Evolutionary conservation across 108 stramenopile species (phyloP), one percentile per base, ranked within the genome.

Genomic region (Conticribra weissflogii): DNA sequence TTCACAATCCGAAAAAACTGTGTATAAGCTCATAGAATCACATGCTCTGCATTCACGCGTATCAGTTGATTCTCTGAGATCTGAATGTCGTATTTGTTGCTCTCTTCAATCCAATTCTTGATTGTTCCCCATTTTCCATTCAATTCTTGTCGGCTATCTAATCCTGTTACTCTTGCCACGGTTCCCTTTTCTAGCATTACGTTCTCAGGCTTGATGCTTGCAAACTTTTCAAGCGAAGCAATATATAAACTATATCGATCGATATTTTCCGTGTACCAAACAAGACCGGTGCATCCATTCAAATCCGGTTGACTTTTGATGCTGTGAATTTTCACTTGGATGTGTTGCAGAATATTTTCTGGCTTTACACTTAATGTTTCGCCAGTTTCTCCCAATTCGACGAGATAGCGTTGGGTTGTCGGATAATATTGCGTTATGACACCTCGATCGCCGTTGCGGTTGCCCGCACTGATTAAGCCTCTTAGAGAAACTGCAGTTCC

Each of bases 101-200:
- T 66, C 2, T 88, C 84, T 33, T 64, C 72, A 25, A 86, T 79
- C 84, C 90, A 94, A 7, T 67, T 53, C 63, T 85, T 94, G 68
- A 94, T 89, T 22, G 93, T 94, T 31, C 93, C 93, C 84, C 85
- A 90, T 71, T 84, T 83, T 33, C 87, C 93, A 72, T 94, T 94
- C 79, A 94, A 69, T 75, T 94, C 88, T 34, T 90, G 93, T 73
- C 88, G 87, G 12, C 86, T 76, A 34, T 83, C 72, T 4, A 94
- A 63, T n/a, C 93, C 93, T 17, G 73, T 70, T 24, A 94, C 81
- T 53, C 79, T 61, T 33, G 86, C 93, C 15, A 90, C 89, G 16
- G 89, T 88, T 1, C 86, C 90, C 57, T 78, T 82, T 8, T 89
- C 89, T 23, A 94, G 60, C 41, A 94, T 76, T 24, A 91, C 84